Evolutionary conservation across 75 land plant species (phyloP).

Genomic region (Pinus albicaulis): DNA sequence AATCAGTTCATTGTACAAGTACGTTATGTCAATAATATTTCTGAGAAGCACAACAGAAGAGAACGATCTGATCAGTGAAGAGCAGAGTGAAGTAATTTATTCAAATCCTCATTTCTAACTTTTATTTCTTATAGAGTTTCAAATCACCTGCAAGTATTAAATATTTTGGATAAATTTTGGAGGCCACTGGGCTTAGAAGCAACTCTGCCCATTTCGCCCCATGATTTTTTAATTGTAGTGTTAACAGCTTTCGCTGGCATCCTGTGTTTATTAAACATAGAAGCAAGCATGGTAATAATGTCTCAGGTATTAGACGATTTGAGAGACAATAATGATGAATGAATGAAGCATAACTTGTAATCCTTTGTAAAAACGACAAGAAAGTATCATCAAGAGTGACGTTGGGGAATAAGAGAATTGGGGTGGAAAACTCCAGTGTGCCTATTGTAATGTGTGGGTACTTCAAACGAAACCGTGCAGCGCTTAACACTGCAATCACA

Average conservation of each 20-base stretch:
- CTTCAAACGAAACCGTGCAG: conserved; percentile 75
- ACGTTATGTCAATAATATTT: no score
- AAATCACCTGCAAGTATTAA: conserved; percentile 52
- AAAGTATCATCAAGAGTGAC: conserved; percentile 39
- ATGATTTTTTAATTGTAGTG: conserved; percentile 39
- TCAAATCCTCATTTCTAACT: no score
- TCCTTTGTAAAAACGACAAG: conserved; percentile 37
- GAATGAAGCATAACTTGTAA: conserved; percentile 31
- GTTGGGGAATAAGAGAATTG: conserved; percentile 54
- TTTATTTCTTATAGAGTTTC: no score
- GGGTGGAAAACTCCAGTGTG: conserved; percentile 70
- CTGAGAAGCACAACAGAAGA: no score
- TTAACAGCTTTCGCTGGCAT: conserved; percentile 50
- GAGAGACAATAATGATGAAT: not conserved
- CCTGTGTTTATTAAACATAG: conserved; percentile 13
- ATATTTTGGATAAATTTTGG: conserved; percentile 25
- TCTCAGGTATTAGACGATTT: no score
- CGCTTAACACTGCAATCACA: conserved; percentile 53
- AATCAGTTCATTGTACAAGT: no score
- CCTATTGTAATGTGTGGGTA: conserved; percentile 73
- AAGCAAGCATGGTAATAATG: not conserved
- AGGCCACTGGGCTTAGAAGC: conserved; percentile 37
- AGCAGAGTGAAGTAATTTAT: no score
- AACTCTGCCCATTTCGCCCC: conserved; percentile 38
- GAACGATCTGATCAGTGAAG: not conserved